Conservation (phyloP, 2,329 filamentous ascomycete species). For the Teratosphaeria pseudoeucalypti region DNA sequence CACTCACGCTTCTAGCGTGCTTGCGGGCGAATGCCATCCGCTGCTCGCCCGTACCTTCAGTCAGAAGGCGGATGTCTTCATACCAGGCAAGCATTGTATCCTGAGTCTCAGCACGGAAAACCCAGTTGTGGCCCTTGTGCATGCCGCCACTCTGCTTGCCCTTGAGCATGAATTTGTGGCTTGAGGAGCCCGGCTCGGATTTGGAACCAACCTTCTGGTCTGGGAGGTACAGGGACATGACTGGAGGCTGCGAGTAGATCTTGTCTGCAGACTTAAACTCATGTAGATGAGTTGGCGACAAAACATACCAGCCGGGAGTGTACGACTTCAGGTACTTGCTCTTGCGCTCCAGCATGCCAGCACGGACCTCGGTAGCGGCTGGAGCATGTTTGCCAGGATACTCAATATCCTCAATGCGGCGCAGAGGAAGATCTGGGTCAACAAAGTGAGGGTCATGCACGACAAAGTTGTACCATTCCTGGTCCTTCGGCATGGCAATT, state of each 20-base stretch:
- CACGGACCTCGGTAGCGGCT: conserved; percentile 72
- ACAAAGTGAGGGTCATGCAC: conserved; percentile 75
- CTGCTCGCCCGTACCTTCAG: conserved; percentile 79
- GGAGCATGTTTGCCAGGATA: conserved; percentile 87
- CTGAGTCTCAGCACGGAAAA: conserved; percentile 58
- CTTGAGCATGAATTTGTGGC: conserved; percentile 96
- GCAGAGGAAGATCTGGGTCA: conserved; percentile 68
- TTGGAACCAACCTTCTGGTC: conserved; percentile 94
- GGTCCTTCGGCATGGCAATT: conserved; percentile 85
- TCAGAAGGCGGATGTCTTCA: conserved; percentile 81
- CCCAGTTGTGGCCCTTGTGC: conserved; percentile 68
- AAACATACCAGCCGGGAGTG: conserved; percentile 90
- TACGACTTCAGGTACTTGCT: conserved; percentile 98
- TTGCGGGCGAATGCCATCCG: conserved; percentile 76
- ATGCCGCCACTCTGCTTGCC: conserved; percentile 91
- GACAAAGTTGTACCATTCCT: conserved; percentile 81
- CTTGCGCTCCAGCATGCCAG: conserved; percentile 89
- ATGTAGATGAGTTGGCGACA: conserved; percentile 92
- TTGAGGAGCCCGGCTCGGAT: conserved; percentile 69
- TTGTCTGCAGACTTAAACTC: conserved; percentile 99
- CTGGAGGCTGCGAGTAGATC: conserved; percentile 65
- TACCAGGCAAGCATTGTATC: conserved; percentile 98
- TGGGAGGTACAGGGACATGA: conserved; percentile 92
- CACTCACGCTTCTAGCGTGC: conserved; percentile 69
- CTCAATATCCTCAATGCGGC: conserved; percentile 69